Base-by-base conservation (phyloP, 768 basidiomycete species). In the Termitomyces sp. region DNA sequence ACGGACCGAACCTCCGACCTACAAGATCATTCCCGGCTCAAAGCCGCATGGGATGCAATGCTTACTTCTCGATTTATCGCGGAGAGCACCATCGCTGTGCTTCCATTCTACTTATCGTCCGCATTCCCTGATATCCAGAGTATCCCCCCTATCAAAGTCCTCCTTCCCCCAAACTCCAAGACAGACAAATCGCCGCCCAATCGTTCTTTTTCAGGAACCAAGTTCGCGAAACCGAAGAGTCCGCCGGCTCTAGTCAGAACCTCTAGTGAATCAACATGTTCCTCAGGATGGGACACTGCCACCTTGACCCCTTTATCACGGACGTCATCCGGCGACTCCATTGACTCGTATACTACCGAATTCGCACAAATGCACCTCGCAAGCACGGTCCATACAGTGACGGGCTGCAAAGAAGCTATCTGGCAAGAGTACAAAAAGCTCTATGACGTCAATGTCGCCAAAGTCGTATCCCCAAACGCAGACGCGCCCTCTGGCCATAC, bases 311-410 rank as follows among this genome's bases (percentile, higher is more conserved):
- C 49, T 2, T 4, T 56, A 15, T 56, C 55, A 11, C 38, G 55
- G 2, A 45, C 46, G 14, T 49, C 53, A 17, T 53, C 54, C 24
- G 45, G 15, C 9, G 54, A 55, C 5, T 40, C 45, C 5, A 15
- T 41, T 19, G 45, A 34, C 35, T 15, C 47, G n/a, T 51, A 45
- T 9, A 54, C 32, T 35, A 59, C 76, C 17, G 69, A 72, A 21
- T 81, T 78, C 70, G 75, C 75, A n/a, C 69, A 77, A 26, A 84
- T 90, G 79, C 87, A 89, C 64, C 73, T 90, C 10, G 81, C 80
- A 12, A 79, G 77, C 57, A 78, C 72, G 26, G 78, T 89, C 9
- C 75, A 73, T 30, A 79, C 78, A 19, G 75, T 89, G 24, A 62
- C 67, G 24, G 80, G 77, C 15, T 90, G 87, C 71, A 87, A 87